Conservation (phyloP, 345 rosid genomes). For the Diplotaxis tenuifolia region DNA sequence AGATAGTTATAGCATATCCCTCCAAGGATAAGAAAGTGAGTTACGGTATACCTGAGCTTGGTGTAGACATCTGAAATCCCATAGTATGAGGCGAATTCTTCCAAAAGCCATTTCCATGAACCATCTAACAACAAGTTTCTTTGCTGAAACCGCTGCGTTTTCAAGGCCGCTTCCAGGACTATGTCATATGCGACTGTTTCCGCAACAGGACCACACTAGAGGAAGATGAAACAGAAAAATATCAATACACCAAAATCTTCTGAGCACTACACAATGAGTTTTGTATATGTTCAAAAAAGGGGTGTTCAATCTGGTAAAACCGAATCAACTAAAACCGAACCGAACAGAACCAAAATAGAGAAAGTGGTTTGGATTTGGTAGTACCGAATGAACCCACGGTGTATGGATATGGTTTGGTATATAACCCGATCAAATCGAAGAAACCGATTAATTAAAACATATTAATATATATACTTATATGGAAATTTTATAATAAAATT, state of each 20-base stretch:
- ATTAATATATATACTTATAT: too few relatives aligned
- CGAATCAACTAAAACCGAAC: too few relatives aligned
- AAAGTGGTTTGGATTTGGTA: too few relatives aligned
- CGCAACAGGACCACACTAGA: slow-evolving; percentile 87
- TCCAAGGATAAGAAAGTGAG: slow-evolving; percentile 6
- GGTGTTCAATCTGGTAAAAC: too few relatives aligned
- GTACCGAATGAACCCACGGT: too few relatives aligned
- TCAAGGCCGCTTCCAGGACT: slow-evolving; percentile 85
- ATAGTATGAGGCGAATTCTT: slow-evolving; percentile 88
- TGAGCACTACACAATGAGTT: slow-evolving; percentile 1
- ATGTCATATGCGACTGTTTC: slow-evolving; percentile 98
- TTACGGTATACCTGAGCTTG: slow-evolving; percentile 66
- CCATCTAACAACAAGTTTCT: slow-evolving; percentile 73
- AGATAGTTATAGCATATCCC: slow-evolving; percentile 14
- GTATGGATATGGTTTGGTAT: too few relatives aligned
- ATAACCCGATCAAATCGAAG: too few relatives aligned
- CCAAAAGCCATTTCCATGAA: slow-evolving; percentile 96
- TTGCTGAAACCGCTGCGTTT: slow-evolving; percentile 82
- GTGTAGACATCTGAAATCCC: slow-evolving; percentile 91
- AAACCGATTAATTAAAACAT: too few relatives aligned
- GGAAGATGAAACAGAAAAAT: background rate
- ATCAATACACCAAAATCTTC: slow-evolving; percentile 20
- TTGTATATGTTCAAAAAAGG: background rate
- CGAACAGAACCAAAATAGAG: too few relatives aligned
- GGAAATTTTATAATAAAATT: too few relatives aligned